Evolutionary conservation across 768 basidiomycete species (phyloP).

Genomic region (Gymnopilus dilepis): DNA sequence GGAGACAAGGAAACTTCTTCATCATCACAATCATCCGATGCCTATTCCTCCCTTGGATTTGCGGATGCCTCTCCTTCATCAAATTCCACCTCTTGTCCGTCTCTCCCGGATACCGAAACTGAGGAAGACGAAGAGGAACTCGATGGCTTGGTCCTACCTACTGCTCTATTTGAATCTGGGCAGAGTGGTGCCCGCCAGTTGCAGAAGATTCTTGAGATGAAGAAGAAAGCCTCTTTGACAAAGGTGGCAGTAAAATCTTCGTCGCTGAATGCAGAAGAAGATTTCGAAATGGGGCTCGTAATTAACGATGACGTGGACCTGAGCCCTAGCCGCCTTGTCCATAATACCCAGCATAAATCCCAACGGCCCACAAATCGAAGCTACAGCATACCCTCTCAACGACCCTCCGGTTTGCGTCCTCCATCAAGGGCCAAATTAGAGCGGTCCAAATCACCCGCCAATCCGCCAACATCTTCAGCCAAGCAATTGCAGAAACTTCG

Average conservation of each 20-base stretch:
- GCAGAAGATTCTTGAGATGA: conserved; percentile 56
- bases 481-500: conserved; percentile 72
- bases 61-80: conserved; percentile 74
- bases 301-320: conserved; percentile 85
- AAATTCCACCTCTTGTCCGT: conserved; percentile 69
- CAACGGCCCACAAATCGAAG: conserved; percentile 56
- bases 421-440: conserved; percentile 66
- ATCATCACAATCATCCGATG: conserved; percentile 87
- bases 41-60: conserved; percentile 81
- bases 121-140: conserved; percentile 78
- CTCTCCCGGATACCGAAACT: conserved; percentile 74
- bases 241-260: conserved; percentile 50
- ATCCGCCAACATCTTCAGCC: conserved; percentile 71
- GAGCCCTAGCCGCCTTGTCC: conserved; percentile 74
- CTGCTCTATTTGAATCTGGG: conserved; percentile 75
- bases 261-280: conserved; percentile 75
- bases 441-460: conserved; percentile 74
- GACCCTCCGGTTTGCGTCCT: conserved; percentile 58
- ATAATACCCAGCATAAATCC: conserved; percentile 51
- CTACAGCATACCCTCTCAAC: conserved; percentile 61
- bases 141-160: conserved; percentile 81
- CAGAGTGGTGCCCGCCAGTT: conserved; percentile 60
- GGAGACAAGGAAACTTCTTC: conserved; percentile 82
- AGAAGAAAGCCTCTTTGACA: conserved; percentile 55
- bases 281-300: conserved; percentile 85